Conservation (phyloP, 352 stramenopile species). For the Blastocystis sp. region DNA sequence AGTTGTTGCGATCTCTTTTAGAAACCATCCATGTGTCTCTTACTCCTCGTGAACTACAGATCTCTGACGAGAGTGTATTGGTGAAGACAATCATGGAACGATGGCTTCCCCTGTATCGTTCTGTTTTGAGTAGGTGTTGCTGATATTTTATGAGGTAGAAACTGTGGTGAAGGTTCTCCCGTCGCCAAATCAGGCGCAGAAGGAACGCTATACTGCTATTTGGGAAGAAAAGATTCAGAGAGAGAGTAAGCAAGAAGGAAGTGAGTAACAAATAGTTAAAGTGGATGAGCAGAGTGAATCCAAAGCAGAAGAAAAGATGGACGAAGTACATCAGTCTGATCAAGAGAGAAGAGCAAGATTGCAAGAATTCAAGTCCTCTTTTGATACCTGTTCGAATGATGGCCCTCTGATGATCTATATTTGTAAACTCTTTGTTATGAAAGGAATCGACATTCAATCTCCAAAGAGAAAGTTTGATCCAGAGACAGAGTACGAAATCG, state of each 20-base stretch:
- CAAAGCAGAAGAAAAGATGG: neutral
- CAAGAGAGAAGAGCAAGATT: neutral
- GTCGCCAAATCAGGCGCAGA: neutral
- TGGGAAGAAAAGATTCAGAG: neutral
- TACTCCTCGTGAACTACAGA: neutral
- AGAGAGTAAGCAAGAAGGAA: neutral
- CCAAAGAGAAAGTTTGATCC: neutral
- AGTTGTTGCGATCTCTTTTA: neutral
- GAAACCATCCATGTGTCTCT: neutral
- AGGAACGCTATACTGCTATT: neutral
- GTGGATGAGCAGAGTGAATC: neutral
- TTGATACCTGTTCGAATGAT: neutral
- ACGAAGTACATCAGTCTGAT: neutral
- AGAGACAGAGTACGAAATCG: slow-evolving; percentile 34
- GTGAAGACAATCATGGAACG: slow-evolving; percentile 41
- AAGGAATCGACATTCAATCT: neutral
- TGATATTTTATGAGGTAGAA: neutral
- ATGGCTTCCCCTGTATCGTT: slow-evolving; percentile 47
- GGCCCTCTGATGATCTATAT: slow-evolving; percentile 38
- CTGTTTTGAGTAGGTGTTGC: neutral
- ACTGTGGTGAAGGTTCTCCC: slow-evolving; percentile 22
- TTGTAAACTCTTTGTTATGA: slow-evolving; percentile 22
- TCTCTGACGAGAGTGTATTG: neutral
- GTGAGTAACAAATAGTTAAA: neutral
- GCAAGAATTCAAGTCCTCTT: neutral